Percentiles rank a stretch among this genome's conserved stretches.
phyloP scores from a whole-genome alignment of 148 eudicot species.

The Chenopodium berlandieri region DNA sequence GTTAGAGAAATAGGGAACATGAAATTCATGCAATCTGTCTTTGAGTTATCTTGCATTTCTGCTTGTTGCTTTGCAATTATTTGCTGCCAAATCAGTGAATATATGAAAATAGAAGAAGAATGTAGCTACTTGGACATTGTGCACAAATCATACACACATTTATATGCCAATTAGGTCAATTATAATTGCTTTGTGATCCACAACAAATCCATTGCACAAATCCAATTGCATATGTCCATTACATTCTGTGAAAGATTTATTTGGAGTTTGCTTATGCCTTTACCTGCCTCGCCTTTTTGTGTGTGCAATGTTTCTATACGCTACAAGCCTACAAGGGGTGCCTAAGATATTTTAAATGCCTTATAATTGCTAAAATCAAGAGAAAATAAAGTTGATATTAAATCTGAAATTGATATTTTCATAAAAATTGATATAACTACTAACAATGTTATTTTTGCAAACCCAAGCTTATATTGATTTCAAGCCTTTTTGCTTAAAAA shows the following conservation, averaged over 20 bases:
- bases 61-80: constrained; percentile 24
- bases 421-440: no score
- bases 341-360: not conserved
- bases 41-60: not conserved
- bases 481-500: no score
- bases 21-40: constrained; percentile 8
- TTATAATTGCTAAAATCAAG: no score
- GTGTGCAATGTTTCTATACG: not conserved
- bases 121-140: constrained; percentile 1
- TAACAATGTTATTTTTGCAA: no score
- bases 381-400: no score
- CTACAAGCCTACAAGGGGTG: not conserved
- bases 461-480: no score
- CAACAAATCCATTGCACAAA: constrained; percentile 21
- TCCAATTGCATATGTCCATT: not conserved
- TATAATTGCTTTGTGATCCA: constrained; percentile 30
- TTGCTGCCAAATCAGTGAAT: not conserved
- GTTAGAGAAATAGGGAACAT: constrained; percentile 14
- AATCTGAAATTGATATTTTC: no score
- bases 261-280: constrained; percentile 12
- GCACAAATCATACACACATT: constrained; percentile 4
- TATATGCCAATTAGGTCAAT: not conserved
- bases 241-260: constrained; percentile 4
- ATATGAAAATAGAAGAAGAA: not conserved
- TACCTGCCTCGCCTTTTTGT: not conserved